A percentile compares a stretch with the other conserved stretches of the same genome.
phyloP scores from a whole-genome alignment of 805 yeast genomes.

The Monosporozyma unispora region DNA sequence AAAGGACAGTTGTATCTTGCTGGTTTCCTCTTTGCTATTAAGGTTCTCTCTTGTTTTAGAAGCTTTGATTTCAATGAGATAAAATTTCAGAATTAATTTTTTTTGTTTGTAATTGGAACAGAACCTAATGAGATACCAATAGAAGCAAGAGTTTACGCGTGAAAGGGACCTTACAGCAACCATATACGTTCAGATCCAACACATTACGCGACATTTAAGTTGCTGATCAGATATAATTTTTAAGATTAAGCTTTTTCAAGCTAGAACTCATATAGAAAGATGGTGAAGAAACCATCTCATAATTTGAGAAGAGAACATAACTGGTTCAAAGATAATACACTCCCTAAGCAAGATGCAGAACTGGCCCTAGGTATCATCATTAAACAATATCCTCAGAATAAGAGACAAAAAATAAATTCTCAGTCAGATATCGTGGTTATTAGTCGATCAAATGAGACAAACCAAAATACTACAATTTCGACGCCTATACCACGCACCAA shows the following conservation, averaged over 20 bases:
- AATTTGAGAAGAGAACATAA: slow-evolving; percentile 28
- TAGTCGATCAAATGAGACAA: neutral
- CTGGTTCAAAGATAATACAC: slow-evolving; percentile 23
- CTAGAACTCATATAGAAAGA: neutral
- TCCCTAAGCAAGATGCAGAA: slow-evolving; percentile 14
- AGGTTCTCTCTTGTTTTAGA: neutral
- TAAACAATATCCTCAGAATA: slow-evolving; percentile 6
- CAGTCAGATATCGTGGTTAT: neutral
- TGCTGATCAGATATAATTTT: neutral
- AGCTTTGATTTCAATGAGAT: neutral
- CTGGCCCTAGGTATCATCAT: slow-evolving; percentile 12
- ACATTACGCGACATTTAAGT: neutral
- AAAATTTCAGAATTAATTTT: neutral
- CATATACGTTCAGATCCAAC: neutral
- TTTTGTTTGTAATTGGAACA: neutral
- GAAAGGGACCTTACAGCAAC: neutral
- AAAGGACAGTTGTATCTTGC: neutral
- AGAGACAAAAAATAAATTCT: neutral
- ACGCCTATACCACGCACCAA: neutral
- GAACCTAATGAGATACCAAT: neutral
- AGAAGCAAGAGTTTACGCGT: neutral
- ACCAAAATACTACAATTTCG: neutral
- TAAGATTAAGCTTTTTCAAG: neutral
- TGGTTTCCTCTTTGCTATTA: neutral
- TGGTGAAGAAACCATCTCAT: slow-evolving; percentile 29